Evolutionary conservation across 2,329 filamentous ascomycete species (phyloP).

Genomic region (Alternaria angustiovoidea): DNA sequence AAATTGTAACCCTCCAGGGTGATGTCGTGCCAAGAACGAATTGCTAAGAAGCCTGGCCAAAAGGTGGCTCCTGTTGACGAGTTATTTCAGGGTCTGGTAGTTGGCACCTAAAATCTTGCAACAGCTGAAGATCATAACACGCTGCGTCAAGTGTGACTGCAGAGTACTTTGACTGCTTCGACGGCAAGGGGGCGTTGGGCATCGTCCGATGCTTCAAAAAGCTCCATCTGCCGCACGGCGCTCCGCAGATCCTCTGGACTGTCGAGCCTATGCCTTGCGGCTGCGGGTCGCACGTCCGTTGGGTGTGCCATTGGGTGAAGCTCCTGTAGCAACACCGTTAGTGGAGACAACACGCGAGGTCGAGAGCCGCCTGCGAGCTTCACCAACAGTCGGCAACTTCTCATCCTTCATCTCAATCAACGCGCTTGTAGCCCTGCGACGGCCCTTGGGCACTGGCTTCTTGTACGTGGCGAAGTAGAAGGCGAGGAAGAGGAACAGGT

Average conservation of each 20-base stretch:
- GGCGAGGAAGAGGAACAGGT: constrained; percentile 97
- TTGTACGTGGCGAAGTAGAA: constrained; percentile 99
- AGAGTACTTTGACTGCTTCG: neutral
- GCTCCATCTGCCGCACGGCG: constrained; percentile 1
- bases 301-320: constrained; percentile 56
- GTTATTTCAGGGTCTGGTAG: neutral
- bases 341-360: constrained; percentile 52
- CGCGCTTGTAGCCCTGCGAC: constrained; percentile 82
- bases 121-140: neutral
- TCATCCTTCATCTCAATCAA: constrained; percentile 84
- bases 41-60: constrained; percentile 8
- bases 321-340: constrained; percentile 52
- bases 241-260: constrained; percentile 1
- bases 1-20: constrained; percentile 15
- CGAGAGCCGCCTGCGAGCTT: constrained; percentile 60
- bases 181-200: neutral
- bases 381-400: constrained; percentile 65
- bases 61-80: constrained; percentile 12
- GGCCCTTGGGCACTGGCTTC: constrained; percentile 77
- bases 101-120: neutral
- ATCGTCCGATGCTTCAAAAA: neutral
- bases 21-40: constrained; percentile 12
- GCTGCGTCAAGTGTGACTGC: neutral
- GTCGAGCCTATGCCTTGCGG: constrained; percentile 69
- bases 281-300: constrained; percentile 71